Evolutionary conservation across 2,329 filamentous ascomycete species (phyloP).

Genomic region (Colletotrichum tofieldiae): DNA sequence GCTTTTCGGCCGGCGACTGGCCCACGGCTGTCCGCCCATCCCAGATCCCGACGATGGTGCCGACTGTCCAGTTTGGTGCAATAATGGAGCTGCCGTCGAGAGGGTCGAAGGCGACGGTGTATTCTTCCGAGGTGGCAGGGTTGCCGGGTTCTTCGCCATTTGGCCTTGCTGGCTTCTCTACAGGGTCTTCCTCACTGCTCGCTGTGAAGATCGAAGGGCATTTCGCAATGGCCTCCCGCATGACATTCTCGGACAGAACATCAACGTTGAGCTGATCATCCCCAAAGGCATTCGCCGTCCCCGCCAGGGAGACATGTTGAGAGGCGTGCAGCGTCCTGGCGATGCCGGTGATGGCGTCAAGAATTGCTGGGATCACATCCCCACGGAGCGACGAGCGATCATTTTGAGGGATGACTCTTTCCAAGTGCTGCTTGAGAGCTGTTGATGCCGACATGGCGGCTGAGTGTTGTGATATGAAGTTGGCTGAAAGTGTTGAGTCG

Average conservation of each 20-base stretch:
- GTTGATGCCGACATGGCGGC: conserved; percentile 21
- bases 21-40: conserved; percentile 62
- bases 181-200: conserved; percentile 74
- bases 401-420: conserved; percentile 45
- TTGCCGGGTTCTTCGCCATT: not conserved
- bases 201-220: conserved; percentile 65
- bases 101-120: conserved; percentile 75
- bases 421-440: conserved; percentile 43
- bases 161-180: conserved; percentile 56
- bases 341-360: conserved; percentile 62
- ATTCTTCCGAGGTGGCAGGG: conserved; percentile 56
- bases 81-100: conserved; percentile 76
- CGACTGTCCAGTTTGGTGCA: conserved; percentile 71
- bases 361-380: conserved; percentile 65
- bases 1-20: conserved; percentile 55
- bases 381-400: conserved; percentile 54
- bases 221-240: conserved; percentile 60
- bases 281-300: conserved; percentile 70
- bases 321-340: conserved; percentile 60
- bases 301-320: conserved; percentile 63
- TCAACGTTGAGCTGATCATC: conserved; percentile 74
- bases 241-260: conserved; percentile 64
- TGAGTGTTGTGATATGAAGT: not conserved
- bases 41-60: conserved; percentile 75
- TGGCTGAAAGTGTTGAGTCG: conserved; percentile 28